A percentile compares a stretch with the other conserved stretches of the same genome.
Conservation (phyloP, 2,329 filamentous ascomycete genomes). For the Bipolaris zeicola region DNA sequence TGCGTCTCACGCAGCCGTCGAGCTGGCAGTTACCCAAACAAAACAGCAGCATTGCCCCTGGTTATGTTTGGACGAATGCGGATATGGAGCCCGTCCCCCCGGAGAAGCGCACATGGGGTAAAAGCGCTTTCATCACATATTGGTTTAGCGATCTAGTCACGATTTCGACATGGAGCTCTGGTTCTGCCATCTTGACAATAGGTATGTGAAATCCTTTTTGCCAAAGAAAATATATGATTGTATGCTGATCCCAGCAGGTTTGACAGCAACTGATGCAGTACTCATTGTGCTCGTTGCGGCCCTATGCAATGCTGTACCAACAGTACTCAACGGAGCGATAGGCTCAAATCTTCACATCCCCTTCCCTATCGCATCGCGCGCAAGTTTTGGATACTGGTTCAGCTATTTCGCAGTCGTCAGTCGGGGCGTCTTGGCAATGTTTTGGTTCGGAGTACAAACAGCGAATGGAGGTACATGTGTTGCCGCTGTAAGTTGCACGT, state of each 20-base stretch:
- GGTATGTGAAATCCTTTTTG: slow-evolving; percentile 47
- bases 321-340: slow-evolving; percentile 26
- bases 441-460: slow-evolving; percentile 23
- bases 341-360: slow-evolving; percentile 19
- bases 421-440: slow-evolving; percentile 18
- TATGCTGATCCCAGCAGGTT: slow-evolving; percentile 33
- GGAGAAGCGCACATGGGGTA: slow-evolving; percentile 54
- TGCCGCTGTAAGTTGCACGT: background rate
- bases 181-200: slow-evolving; percentile 54
- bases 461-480: slow-evolving; percentile 18
- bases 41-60: slow-evolving; percentile 20
- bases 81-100: slow-evolving; percentile 55
- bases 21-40: slow-evolving; percentile 27
- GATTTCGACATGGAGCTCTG: slow-evolving; percentile 48
- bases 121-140: slow-evolving; percentile 51
- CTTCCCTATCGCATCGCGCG: slow-evolving; percentile 19
- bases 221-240: background rate
- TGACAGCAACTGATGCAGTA: slow-evolving; percentile 29
- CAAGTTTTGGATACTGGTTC: slow-evolving; percentile 20
- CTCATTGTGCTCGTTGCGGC: slow-evolving; percentile 39
- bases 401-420: slow-evolving; percentile 19
- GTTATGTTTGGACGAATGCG: slow-evolving; percentile 49
- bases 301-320: slow-evolving; percentile 25
- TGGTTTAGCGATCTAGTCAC: slow-evolving; percentile 53
- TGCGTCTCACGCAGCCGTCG: slow-evolving; percentile 10